Evolutionary conservation across 345 rosid species (phyloP).

Genomic region (Iberis pinnata): DNA sequence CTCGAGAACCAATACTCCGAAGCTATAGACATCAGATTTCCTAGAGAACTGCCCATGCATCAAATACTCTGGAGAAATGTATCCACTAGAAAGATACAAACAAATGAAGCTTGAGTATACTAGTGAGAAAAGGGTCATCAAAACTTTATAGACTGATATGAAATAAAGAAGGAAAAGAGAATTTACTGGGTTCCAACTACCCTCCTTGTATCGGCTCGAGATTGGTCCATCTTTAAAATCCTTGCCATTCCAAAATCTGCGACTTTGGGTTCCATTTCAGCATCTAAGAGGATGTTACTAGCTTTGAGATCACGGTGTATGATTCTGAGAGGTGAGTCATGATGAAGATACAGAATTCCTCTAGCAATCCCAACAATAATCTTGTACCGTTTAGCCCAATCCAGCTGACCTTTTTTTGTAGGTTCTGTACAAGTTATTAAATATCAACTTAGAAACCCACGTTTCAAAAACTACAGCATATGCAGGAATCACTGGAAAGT

Average conservation of each 20-base stretch:
- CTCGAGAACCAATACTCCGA: constrained; percentile 26
- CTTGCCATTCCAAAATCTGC: constrained; percentile 62
- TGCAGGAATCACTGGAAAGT: neutral
- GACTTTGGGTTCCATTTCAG: constrained; percentile 45
- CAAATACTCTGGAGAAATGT: constrained; percentile 38
- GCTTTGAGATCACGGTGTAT: constrained; percentile 58
- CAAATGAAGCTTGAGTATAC: neutral
- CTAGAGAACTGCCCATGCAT: constrained; percentile 31
- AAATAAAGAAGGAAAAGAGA: no score
- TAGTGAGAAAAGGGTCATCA: no score
- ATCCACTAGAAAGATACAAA: constrained; percentile 26
- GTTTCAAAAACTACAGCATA: neutral
- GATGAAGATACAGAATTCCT: constrained; percentile 35
- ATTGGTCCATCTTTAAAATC: constrained; percentile 32
- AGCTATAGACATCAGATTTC: constrained; percentile 33
- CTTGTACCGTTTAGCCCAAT: constrained; percentile 39
- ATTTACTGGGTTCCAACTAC: constrained; percentile 37
- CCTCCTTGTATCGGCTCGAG: constrained; percentile 35
- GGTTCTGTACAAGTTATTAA: constrained; percentile 27
- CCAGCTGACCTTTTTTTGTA: constrained; percentile 20
- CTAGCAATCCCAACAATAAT: constrained; percentile 39
- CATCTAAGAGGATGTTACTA: constrained; percentile 47
- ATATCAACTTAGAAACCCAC: neutral
- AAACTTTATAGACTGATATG: no score
- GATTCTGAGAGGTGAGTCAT: constrained; percentile 40